These are phyloP conservation scores for Chytriomyces sp. DNA, from an alignment of 192 early-diverging fungal genomes.

Conservation along the genomic window DNA sequence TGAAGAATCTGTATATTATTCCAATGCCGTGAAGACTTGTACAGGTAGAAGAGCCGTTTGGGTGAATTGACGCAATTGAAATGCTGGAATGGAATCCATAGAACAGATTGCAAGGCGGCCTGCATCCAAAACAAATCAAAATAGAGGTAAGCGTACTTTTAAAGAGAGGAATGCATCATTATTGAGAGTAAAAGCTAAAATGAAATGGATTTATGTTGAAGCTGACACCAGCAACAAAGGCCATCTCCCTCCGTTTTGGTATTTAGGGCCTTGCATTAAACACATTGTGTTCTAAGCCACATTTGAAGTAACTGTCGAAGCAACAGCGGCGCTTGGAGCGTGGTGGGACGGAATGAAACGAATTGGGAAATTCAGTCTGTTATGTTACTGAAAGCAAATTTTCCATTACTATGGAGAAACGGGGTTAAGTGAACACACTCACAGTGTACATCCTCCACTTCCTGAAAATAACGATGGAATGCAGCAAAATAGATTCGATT, in stretches of 20 bases:
- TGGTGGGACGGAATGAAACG: neutral
- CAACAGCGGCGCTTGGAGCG: constrained; percentile 8
- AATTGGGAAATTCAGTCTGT: neutral
- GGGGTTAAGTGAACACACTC: too few species aligned
- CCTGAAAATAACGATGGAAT: neutral
- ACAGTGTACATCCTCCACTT: neutral
- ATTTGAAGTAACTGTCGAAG: neutral
- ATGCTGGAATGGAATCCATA: too few species aligned
- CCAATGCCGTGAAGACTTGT: neutral
- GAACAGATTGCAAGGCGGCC: too few species aligned
- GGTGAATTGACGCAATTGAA: too few species aligned
- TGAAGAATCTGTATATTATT: neutral
- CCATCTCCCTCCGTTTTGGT: neutral
- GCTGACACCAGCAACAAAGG: too few species aligned
- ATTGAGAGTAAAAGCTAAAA: too few species aligned
- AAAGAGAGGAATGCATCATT: too few species aligned
- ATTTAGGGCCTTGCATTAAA: neutral
- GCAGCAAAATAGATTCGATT: neutral
- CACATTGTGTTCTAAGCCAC: neutral
- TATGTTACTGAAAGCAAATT: neutral
- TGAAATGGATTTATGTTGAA: too few species aligned
- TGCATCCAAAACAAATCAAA: too few species aligned
- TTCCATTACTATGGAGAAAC: neutral
- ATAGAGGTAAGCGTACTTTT: too few species aligned
- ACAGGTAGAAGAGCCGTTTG: neutral